Conservation (phyloP, 768 basidiomycete species). For the Tricholoma flavovirens region DNA sequence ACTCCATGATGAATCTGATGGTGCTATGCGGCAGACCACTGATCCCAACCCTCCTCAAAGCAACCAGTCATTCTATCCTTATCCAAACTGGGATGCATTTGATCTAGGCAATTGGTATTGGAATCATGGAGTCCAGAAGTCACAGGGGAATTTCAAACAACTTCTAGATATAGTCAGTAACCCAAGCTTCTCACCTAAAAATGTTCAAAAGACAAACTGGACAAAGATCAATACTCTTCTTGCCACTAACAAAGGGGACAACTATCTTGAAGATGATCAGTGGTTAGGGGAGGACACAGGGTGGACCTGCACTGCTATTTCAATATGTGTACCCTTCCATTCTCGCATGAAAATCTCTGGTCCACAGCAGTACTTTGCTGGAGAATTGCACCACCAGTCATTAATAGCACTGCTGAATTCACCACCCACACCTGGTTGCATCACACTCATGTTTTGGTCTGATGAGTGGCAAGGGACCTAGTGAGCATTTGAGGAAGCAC, state of each 20-base stretch:
- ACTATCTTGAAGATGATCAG: background rate
- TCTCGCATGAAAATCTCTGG: constrained; percentile 12
- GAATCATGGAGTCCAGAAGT: constrained; percentile 14
- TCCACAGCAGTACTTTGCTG: background rate
- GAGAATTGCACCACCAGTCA: constrained; percentile 15
- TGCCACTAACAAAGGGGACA: background rate
- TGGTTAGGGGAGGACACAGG: background rate
- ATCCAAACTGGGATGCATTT: constrained; percentile 4
- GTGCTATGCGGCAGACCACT: background rate
- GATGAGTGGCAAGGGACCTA: constrained; percentile 13
- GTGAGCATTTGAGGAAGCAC: background rate
- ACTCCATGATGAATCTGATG: background rate
- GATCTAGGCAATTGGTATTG: constrained; percentile 15
- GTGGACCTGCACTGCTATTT: background rate
- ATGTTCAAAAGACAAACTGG: constrained; percentile 7
- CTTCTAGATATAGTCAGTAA: constrained; percentile 12
- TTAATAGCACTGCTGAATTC: constrained; percentile 5
- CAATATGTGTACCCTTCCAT: constrained; percentile 4
- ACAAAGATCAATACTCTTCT: background rate
- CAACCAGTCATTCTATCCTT: background rate
- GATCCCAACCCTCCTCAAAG: background rate
- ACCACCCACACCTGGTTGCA: constrained; percentile 8
- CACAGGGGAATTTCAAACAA: constrained; percentile 9
- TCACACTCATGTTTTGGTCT: constrained; percentile 22
- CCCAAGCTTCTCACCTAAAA: background rate